Conservation (phyloP, 1,139 yeast species). For the Schwanniomyces etchellsii region DNA sequence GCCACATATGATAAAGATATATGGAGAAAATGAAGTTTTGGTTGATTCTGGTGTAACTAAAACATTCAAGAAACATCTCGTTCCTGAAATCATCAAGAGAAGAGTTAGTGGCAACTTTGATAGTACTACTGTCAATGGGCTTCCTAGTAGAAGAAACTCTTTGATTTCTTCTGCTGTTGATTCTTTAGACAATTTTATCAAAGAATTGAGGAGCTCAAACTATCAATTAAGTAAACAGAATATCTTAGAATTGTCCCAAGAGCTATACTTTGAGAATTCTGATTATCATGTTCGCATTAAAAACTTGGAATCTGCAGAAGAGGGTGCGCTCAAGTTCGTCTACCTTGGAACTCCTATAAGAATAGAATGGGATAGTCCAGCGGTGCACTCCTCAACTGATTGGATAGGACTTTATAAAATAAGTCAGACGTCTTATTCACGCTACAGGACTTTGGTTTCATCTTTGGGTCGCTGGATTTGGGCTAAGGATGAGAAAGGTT, state of each 20-base stretch:
- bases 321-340: constrained; percentile 17
- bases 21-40: constrained; percentile 59
- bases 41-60: constrained; percentile 65
- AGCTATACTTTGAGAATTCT: constrained; percentile 34
- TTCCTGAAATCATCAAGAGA: constrained; percentile 37
- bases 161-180: constrained; percentile 24
- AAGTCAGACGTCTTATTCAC: constrained; percentile 54
- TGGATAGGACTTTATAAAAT: constrained; percentile 80
- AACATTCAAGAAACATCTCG: constrained; percentile 50
- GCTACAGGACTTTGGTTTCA: constrained; percentile 54
- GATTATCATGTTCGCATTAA: constrained; percentile 24
- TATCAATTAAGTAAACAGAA: constrained; percentile 32
- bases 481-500: constrained; percentile 40
- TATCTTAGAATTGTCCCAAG: constrained; percentile 36
- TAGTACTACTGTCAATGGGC: constrained; percentile 6
- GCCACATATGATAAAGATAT: constrained; percentile 73
- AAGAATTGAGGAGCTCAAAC: constrained; percentile 30
- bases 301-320: constrained; percentile 14
- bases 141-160: constrained; percentile 19
- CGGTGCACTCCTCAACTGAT: constrained; percentile 40
- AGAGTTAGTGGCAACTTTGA: constrained; percentile 18
- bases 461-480: constrained; percentile 72
- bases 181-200: constrained; percentile 36
- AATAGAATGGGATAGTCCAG: constrained; percentile 55
- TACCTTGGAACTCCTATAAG: constrained; percentile 50